A percentile compares a stretch with the other conserved stretches of the same genome.
Conservation (phyloP, 225 moss, liverwort and hornwort species). For the Straminergon stramineum region DNA sequence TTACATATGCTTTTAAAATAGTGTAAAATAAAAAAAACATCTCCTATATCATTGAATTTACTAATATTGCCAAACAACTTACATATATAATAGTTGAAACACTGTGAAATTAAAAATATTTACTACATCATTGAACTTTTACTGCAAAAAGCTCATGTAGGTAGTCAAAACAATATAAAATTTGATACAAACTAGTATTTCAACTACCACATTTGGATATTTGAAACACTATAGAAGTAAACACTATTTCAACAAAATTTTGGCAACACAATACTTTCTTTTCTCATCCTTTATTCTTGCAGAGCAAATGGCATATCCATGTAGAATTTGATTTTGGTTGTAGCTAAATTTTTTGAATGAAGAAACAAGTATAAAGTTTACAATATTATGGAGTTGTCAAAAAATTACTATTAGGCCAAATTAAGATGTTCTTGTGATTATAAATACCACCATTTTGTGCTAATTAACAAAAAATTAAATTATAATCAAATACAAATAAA, state of each 20-base stretch:
- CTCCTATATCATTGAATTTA: not conserved
- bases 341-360: too few relatives aligned
- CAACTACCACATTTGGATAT: not conserved
- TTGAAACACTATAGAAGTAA: not conserved
- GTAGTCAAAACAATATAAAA: accelerated
- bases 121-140: not conserved
- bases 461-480: too few relatives aligned
- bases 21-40: too few relatives aligned
- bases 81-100: accelerated
- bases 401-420: not conserved
- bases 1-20: too few relatives aligned
- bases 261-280: not conserved
- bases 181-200: not conserved
- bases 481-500: too few relatives aligned
- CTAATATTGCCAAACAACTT: not conserved
- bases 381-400: too few relatives aligned
- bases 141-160: not conserved
- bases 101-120: not conserved
- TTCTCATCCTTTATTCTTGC: too few relatives aligned
- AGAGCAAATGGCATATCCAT: not conserved
- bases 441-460: too few relatives aligned
- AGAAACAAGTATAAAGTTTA: too few relatives aligned
- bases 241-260: not conserved
- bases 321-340: too few relatives aligned
- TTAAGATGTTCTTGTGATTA: too few relatives aligned